A percentile compares a stretch with the other conserved stretches of the same genome.
Conservation (phyloP, 106 monocot genomes). For the Allium fistulosum region DNA sequence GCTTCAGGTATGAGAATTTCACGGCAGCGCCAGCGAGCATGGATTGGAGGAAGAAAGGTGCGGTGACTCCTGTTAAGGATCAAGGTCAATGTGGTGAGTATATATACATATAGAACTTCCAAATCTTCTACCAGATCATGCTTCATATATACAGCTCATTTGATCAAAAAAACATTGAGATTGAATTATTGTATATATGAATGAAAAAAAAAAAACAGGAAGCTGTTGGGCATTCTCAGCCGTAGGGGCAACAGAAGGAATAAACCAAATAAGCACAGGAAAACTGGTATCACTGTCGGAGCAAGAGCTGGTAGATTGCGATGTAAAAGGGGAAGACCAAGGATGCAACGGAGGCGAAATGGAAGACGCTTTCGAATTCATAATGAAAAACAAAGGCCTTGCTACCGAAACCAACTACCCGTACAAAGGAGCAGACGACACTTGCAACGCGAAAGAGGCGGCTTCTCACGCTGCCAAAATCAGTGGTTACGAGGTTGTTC, state of each 20-base stretch:
- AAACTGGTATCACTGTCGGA: background rate
- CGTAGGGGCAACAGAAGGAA: background rate
- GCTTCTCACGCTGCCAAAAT: slow-evolving; percentile 9
- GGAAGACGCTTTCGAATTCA: slow-evolving; percentile 1
- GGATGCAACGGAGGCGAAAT: background rate
- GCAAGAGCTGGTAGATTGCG: slow-evolving; percentile 1
- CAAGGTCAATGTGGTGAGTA: too few relatives aligned
- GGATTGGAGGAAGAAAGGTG: too few relatives aligned
- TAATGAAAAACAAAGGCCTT: background rate
- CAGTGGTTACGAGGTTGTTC: slow-evolving; percentile 22
- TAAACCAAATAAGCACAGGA: background rate
- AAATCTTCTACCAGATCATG: too few relatives aligned
- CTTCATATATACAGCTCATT: too few relatives aligned
- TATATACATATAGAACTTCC: too few relatives aligned
- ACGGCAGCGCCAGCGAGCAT: too few relatives aligned
- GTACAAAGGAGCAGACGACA: background rate
- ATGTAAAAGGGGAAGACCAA: background rate
- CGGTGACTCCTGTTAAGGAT: too few relatives aligned
- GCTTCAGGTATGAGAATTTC: too few relatives aligned
- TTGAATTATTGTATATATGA: too few relatives aligned
- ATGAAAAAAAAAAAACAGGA: background rate
- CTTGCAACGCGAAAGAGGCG: background rate
- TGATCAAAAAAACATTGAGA: too few relatives aligned
- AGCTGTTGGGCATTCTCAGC: slow-evolving; percentile 1
- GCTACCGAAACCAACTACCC: background rate